Evolutionary conservation across 164 flowering plant species (phyloP).

Genomic region (Vitis amurensis): DNA sequence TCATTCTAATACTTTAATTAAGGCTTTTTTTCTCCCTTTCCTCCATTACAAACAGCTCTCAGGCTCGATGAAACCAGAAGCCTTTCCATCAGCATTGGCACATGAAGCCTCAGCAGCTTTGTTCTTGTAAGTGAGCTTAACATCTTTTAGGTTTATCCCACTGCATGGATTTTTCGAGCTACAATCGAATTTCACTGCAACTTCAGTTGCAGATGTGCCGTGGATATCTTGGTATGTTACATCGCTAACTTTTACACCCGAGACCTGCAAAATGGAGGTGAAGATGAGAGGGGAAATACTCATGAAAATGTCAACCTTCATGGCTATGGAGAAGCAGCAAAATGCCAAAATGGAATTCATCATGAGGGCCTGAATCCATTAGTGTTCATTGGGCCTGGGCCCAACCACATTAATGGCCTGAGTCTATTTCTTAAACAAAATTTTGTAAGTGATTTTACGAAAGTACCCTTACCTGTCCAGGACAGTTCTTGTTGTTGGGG

Average conservation of each 20-base stretch:
- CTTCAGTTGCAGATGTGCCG: conserved; percentile 52
- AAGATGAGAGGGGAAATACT: background rate
- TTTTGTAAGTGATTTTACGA: too few species aligned
- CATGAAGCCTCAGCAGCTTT: conserved; percentile 28
- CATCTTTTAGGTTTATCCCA: conserved; percentile 35
- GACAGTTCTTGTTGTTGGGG: conserved; percentile 46
- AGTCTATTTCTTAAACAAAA: too few species aligned
- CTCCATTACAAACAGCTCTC: conserved; percentile 28
- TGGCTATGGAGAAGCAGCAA: too few species aligned
- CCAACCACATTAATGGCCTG: too few species aligned
- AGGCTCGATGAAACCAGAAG: conserved; percentile 32
- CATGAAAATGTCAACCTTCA: background rate
- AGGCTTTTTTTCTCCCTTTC: background rate
- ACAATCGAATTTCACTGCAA: conserved; percentile 49
- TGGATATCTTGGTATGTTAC: conserved; percentile 38
- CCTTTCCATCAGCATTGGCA: conserved; percentile 30
- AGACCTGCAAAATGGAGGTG: conserved; percentile 19
- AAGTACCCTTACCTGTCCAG: conserved; percentile 40
- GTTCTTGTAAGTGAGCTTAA: conserved; percentile 36
- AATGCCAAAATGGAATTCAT: too few species aligned
- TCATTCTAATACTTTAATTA: too few species aligned
- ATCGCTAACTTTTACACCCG: conserved; percentile 40
- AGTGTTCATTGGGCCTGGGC: too few species aligned
- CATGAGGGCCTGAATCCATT: too few species aligned
- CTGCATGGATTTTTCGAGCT: conserved; percentile 43